Conservation (phyloP, 192 early-diverging fungal genomes). For the Chytriomyces sp. region DNA sequence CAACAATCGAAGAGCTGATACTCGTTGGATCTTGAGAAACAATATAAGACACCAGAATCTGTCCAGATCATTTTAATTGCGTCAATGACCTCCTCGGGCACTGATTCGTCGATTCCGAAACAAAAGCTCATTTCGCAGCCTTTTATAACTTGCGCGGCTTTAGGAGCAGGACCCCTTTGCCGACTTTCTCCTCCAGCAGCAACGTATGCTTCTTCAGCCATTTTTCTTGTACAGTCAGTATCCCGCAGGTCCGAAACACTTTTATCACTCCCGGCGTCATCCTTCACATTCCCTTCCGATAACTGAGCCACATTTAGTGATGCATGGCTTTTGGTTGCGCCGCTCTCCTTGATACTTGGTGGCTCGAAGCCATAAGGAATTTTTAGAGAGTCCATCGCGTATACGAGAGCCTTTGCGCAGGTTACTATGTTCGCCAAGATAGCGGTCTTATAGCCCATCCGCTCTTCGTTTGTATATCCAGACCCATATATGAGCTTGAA, state of each 20-base stretch:
- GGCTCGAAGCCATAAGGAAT: constrained; percentile 29
- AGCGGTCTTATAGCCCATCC: constrained; percentile 29
- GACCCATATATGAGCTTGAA: constrained; percentile 45
- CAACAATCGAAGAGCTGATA: constrained; percentile 49
- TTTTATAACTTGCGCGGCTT: constrained; percentile 2
- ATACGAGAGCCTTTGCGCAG: constrained; percentile 32
- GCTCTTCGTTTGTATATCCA: constrained; percentile 35
- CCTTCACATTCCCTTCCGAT: neutral
- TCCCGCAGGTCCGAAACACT: neutral
- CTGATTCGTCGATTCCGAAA: constrained; percentile 42
- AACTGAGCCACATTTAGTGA: neutral
- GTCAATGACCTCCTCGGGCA: constrained; percentile 20
- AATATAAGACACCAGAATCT: constrained; percentile 42
- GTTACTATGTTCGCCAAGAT: constrained; percentile 38
- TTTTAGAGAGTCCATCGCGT: constrained; percentile 40
- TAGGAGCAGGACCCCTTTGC: neutral
- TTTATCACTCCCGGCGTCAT: neutral
- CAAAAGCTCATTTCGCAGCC: constrained; percentile 16
- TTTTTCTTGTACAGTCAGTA: neutral
- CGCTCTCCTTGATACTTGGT: neutral
- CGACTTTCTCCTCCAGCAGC: constrained; percentile 6
- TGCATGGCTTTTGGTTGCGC: neutral
- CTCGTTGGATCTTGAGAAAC: constrained; percentile 40
- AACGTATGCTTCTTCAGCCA: constrained; percentile 21
- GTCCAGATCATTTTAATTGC: constrained; percentile 42